Evolutionary conservation across 306 rosid genomes (phyloP).

Genomic region (Rubus idaeus): DNA sequence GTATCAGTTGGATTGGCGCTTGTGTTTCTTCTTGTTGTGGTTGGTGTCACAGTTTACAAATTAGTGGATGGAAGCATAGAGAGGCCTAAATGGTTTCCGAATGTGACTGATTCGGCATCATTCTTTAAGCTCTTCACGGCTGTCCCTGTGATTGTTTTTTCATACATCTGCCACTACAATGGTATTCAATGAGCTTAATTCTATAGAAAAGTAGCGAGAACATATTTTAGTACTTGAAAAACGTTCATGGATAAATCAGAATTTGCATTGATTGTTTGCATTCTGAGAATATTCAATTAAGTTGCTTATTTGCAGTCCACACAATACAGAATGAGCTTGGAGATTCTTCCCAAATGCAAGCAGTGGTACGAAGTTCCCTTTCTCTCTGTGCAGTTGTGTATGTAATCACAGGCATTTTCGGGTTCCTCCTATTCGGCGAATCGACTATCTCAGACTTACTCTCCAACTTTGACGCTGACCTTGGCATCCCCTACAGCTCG

Average conservation of each 20-base stretch:
- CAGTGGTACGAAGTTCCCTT: conserved; percentile 31
- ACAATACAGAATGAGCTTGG: conserved; percentile 40
- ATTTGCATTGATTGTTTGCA: neutral
- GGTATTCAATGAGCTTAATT: conserved; percentile 24
- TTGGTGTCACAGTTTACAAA: conserved; percentile 35
- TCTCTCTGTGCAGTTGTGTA: conserved; percentile 37
- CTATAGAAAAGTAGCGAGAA: no score
- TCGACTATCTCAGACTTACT: conserved; percentile 37
- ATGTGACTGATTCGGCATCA: conserved; percentile 28
- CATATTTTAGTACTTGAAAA: neutral
- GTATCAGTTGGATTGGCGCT: conserved; percentile 44
- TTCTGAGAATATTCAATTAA: neutral
- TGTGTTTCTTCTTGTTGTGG: conserved; percentile 36
- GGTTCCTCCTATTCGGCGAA: conserved; percentile 45
- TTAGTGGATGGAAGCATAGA: conserved; percentile 31
- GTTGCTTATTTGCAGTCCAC: conserved; percentile 39
- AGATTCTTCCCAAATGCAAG: conserved; percentile 26
- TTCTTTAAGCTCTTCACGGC: conserved; percentile 38
- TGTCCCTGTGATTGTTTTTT: conserved; percentile 37
- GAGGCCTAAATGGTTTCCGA: conserved; percentile 39
- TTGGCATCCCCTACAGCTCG: conserved; percentile 37
- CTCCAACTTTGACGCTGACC: conserved; percentile 42
- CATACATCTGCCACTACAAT: conserved; percentile 48
- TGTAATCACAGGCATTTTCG: conserved; percentile 40
- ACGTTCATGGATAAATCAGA: neutral